Conservation (phyloP, 2,329 filamentous ascomycete species). For the Phialophora chinensis region DNA sequence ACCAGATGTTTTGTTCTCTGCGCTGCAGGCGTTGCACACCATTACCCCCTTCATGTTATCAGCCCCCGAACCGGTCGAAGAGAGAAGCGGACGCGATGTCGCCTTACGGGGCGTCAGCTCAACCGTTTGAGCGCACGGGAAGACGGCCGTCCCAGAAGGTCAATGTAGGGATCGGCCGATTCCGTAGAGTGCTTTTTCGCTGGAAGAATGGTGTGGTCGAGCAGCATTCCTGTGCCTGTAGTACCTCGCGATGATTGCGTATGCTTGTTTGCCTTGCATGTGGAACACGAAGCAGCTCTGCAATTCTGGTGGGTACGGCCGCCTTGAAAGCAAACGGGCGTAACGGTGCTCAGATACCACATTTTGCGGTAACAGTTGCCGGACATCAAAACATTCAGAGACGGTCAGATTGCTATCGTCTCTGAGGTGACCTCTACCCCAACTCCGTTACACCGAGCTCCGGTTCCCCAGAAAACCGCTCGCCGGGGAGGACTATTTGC, state of each 20-base stretch:
- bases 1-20: neutral
- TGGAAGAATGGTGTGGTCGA: neutral
- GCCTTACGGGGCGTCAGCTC: neutral
- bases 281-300: neutral
- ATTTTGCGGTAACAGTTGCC: neutral
- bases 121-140: neutral
- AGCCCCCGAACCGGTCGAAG: neutral
- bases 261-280: neutral
- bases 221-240: neutral
- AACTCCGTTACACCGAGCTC: neutral
- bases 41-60: neutral
- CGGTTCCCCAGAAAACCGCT: neutral
- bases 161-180: neutral
- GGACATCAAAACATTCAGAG: neutral
- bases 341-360: neutral
- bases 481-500: neutral
- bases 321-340: neutral
- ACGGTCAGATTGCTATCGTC: neutral
- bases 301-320: neutral
- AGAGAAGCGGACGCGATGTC: neutral
- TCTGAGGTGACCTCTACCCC: neutral
- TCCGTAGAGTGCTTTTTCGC: neutral
- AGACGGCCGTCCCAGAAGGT: neutral
- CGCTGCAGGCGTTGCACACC: neutral
- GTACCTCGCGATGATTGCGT: neutral